phyloP scores from a whole-genome alignment of 345 rosid genomes.

The Dipteronia dyeriana region DNA sequence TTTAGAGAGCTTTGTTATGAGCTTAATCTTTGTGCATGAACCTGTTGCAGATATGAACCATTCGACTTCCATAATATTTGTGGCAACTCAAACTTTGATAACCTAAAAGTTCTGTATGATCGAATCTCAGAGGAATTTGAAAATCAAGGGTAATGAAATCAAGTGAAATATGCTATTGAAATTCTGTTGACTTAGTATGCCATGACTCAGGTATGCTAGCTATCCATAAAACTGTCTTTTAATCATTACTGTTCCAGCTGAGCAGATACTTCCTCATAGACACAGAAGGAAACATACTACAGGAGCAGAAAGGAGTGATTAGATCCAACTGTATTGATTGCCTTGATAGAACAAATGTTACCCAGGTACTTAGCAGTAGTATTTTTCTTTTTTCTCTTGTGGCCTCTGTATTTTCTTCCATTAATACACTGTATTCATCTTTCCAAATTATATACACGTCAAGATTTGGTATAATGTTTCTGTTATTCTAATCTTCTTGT shows the following conservation, averaged over 20 bases:
- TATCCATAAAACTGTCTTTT: constrained; percentile 41
- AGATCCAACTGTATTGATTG: constrained; percentile 97
- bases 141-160: constrained; percentile 76
- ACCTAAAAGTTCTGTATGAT: constrained; percentile 68
- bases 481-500: not conserved
- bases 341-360: constrained; percentile 96
- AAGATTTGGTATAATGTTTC: not conserved
- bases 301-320: constrained; percentile 86
- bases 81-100: constrained; percentile 81
- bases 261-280: constrained; percentile 89
- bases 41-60: constrained; percentile 64
- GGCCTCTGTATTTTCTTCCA: not conserved
- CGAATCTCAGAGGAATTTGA: constrained; percentile 68
- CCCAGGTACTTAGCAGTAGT: constrained; percentile 58
- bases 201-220: constrained; percentile 32
- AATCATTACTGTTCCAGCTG: constrained; percentile 62
- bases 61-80: constrained; percentile 89
- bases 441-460: constrained; percentile 10
- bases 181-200: constrained; percentile 20
- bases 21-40: constrained; percentile 10
- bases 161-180: constrained; percentile 14
- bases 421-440: constrained; percentile 16
- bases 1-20: not conserved
- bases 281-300: constrained; percentile 60
- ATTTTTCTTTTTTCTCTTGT: too few relatives aligned